phyloP scores from a whole-genome alignment of 2,329 filamentous ascomycete genomes.

The Microdochium nivale region DNA sequence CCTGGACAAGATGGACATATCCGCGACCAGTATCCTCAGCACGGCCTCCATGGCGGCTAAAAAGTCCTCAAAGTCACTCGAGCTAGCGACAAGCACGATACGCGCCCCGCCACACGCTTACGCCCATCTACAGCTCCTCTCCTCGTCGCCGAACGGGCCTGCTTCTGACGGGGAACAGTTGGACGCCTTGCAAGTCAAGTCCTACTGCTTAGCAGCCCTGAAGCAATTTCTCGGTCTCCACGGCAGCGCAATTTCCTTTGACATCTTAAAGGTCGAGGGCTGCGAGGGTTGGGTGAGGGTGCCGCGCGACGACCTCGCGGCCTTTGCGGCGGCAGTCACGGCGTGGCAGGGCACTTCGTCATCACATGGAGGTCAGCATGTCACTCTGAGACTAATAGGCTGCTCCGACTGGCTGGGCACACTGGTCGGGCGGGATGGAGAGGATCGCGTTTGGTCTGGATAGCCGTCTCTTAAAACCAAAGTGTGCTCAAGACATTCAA shows the following conservation, averaged over 20 bases:
- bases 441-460: constrained; percentile 39
- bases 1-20: constrained; percentile 14
- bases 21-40: constrained; percentile 15
- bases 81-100: constrained; percentile 43
- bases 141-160: constrained; percentile 7
- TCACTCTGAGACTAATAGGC: constrained; percentile 44
- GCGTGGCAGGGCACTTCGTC: constrained; percentile 46
- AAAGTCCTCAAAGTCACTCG: constrained; percentile 29
- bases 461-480: constrained; percentile 14
- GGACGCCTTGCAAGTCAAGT: constrained; percentile 53
- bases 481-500: neutral
- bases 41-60: constrained; percentile 3
- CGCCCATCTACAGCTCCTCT: constrained; percentile 42
- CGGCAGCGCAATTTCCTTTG: constrained; percentile 58
- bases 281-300: constrained; percentile 56
- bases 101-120: constrained; percentile 46
- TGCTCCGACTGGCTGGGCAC: constrained; percentile 57
- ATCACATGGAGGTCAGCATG: constrained; percentile 30
- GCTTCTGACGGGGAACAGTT: constrained; percentile 23
- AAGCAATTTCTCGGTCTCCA: constrained; percentile 61
- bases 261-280: constrained; percentile 56
- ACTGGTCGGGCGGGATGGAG: constrained; percentile 41
- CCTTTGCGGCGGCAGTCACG: constrained; percentile 56
- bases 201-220: constrained; percentile 56
- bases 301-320: constrained; percentile 49